These are phyloP conservation scores for Lenwebbia sp. DNA, from an alignment of 345 rosid species.

Conservation along the genomic window DNA sequence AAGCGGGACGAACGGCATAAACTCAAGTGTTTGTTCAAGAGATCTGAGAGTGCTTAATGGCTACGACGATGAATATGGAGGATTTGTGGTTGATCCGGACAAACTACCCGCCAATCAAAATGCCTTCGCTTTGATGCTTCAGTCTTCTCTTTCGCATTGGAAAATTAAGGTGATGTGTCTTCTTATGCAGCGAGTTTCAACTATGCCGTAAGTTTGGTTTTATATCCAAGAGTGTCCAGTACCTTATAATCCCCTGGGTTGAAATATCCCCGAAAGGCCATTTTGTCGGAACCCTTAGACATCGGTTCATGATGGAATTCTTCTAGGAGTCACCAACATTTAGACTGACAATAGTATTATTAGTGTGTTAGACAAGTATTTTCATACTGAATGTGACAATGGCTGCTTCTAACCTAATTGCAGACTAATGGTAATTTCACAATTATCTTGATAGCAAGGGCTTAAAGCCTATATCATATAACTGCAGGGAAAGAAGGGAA, in stretches of 20 bases:
- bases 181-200: neutral
- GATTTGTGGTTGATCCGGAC: slow-evolving; percentile 61
- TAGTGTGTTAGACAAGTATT: neutral
- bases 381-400: neutral
- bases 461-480: neutral
- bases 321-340: neutral
- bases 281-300: neutral
- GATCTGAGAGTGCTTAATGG: slow-evolving; percentile 38
- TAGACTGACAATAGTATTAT: neutral
- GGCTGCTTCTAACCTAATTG: neutral
- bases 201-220: neutral
- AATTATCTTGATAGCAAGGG: neutral
- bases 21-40: slow-evolving; percentile 19
- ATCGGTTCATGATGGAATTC: neutral
- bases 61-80: slow-evolving; percentile 71
- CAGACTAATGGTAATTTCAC: neutral
- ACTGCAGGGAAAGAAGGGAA: slow-evolving; percentile 70
- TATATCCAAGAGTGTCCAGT: neutral
- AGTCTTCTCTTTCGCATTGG: slow-evolving; percentile 56
- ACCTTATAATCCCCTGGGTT: neutral
- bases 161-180: slow-evolving; percentile 32
- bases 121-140: slow-evolving; percentile 43
- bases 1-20: slow-evolving; percentile 20
- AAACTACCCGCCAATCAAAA: slow-evolving; percentile 40
- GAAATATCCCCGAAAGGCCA: neutral